Base-by-base conservation (phyloP, 345 rosid species). In the Pistacia atlantica region DNA sequence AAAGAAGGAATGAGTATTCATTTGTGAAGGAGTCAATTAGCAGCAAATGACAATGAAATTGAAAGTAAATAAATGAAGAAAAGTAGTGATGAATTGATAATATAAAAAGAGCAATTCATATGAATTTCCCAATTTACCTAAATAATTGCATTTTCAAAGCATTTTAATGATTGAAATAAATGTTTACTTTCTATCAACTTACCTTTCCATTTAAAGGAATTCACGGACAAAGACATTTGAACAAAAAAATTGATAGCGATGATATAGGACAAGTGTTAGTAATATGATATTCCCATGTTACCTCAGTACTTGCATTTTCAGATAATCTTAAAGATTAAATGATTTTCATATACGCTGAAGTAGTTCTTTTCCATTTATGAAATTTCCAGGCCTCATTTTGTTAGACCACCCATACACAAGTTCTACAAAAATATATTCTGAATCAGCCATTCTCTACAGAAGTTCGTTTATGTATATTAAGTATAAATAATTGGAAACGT, bases 391-490 rank as follows among this genome's bases (percentile, higher is more conserved):
- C 25, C 25, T 22, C 25, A 22, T 22, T 22, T 22, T 22, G 25
- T 22, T 22, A 22, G 25, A 22, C 25, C 25, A 22, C 25, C 25
- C 25, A 22, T 22, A 22, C 25, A 22, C 25, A 22, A 22, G 25
- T 0, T 22, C 25, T 22, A 22, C 25, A 22, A 52, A 51, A 55
- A 25, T 69, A 31, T 9, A 57, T 72, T 81, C 69, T 74, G 68
- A 54, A 49, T 72, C 28, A 74, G 65, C 69, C 38, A 77, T 69
- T 65, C 65, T 42, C 42, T 35, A 67, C 16, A 17, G 52, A 69
- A n/a, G 22, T 20, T 56, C 20, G 17, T 57, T 73, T 42, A 61
- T 69, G 17, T 65, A 10, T 49, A 17, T 54, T 69, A 20, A 54
- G 4, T 16, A 25, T 45, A 66, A 69, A 70, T 25, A 48, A 51